Evolutionary conservation across 768 basidiomycete species (phyloP), one percentile per base, ranked within the genome.

Genomic region (Cyclocybe aegerita): DNA sequence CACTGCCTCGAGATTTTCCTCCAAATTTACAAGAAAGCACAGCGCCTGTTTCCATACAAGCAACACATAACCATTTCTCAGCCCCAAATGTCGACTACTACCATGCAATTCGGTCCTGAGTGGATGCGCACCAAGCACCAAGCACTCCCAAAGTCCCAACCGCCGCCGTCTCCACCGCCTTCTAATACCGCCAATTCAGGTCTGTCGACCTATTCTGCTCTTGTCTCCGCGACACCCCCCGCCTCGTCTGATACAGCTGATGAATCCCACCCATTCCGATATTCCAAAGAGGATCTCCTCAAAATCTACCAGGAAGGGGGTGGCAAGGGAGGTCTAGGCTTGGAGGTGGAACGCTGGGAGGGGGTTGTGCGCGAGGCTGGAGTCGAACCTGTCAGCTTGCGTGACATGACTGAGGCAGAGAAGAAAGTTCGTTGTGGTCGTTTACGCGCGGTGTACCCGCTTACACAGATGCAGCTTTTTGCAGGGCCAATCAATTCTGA

Each of bases 71-170:
- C 46, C 48, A 47, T 52, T 37, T 37, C 43, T 59, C 53, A 31
- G 39, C 41, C 46, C 52, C 66, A 62, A 65, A 80, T 80, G 79
- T 75, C 79, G 53, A 72, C 76, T 54, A 73, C 88, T 55, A 85
- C 88, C 9, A 88, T 93, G 83, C 90, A 92, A 67, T 93, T 93
- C 76, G 90, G 89, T 62, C 90, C 90, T 41, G 90, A 93, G 71
- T 93, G 90, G 90, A 92, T 93, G 90, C 83, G 90, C 61, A 80
- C 84, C 58, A 91, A 91, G 72, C 81, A 80, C 54, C 80, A 82
- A 50, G 68, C 77, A 40, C 66, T 78, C 39, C 59, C 77, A 54
- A 82, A 77, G 62, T 69, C 75, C 38, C 83, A 76, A 55, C 75
- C 66, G 45, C 78, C 81, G 43, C 77, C 87, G 11, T 78, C 88